Percentiles rank a stretch among this genome's conserved stretches.
Evolutionary conservation across 2,329 filamentous ascomycete genomes (phyloP).

Genomic region (Ophiocordyceps camponoti-saundersi): DNA sequence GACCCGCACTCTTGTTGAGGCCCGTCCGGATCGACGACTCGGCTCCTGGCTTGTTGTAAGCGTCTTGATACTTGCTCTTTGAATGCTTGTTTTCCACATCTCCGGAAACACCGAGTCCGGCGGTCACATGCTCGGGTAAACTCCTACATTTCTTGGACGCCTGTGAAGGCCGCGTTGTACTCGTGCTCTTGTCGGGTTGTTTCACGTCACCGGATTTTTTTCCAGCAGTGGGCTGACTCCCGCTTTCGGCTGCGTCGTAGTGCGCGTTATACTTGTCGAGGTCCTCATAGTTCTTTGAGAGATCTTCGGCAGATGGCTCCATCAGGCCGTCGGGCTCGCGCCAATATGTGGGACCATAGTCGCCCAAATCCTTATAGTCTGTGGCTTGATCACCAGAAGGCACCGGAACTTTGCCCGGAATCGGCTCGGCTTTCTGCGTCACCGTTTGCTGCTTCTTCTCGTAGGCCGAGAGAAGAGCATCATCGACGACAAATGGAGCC

Average conservation of each 20-base stretch:
- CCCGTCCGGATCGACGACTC: background rate
- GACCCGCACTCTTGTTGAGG: background rate
- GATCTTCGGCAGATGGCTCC: conserved; percentile 16
- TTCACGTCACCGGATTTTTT: background rate
- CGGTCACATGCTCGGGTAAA: background rate
- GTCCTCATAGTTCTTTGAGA: conserved; percentile 19
- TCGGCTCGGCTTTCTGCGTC: conserved; percentile 3
- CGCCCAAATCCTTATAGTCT: conserved; percentile 20
- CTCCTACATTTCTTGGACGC: background rate
- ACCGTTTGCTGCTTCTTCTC: conserved; percentile 3
- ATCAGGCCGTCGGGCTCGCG: conserved; percentile 19
- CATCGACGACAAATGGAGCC: conserved; percentile 2
- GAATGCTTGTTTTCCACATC: background rate
- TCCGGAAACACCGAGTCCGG: background rate
- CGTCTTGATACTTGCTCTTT: conserved; percentile 11
- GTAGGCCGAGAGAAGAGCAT: conserved; percentile 4
- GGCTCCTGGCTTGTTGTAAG: background rate
- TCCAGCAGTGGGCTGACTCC: background rate
- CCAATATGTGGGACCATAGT: conserved; percentile 17
- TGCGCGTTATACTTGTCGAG: conserved; percentile 3
- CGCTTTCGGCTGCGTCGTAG: background rate
- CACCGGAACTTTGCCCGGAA: conserved; percentile 6
- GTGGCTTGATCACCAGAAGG: conserved; percentile 17
- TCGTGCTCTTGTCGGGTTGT: background rate
- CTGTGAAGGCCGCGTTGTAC: background rate